These are phyloP conservation scores for Oryza meyeriana DNA, from an alignment of 176 grass and related monocot species.

Conservation along the genomic window DNA sequence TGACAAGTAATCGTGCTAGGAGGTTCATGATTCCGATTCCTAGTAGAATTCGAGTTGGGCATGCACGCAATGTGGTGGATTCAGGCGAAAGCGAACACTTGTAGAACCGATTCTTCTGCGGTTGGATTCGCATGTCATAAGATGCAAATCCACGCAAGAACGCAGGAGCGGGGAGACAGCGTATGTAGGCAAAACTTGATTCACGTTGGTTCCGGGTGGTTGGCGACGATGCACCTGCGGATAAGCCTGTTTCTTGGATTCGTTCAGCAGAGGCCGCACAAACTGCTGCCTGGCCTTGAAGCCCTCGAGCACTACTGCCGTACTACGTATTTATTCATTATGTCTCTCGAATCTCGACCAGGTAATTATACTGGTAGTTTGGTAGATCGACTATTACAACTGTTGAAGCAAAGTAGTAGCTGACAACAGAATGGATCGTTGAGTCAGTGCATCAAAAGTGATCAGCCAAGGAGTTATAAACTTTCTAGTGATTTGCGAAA, in stretches of 20 bases:
- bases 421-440: background rate
- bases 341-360: background rate
- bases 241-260: background rate
- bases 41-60: background rate
- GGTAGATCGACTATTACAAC: background rate
- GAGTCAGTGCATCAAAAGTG: background rate
- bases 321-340: background rate
- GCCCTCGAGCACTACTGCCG: too few relatives aligned
- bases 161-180: background rate
- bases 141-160: background rate
- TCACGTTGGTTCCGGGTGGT: slow-evolving; percentile 25
- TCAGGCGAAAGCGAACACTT: slow-evolving; percentile 12
- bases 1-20: background rate
- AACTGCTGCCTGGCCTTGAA: background rate
- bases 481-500: background rate
- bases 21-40: background rate
- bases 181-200: background rate
- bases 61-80: background rate
- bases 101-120: slow-evolving; percentile 6
- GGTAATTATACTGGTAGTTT: background rate
- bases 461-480: background rate
- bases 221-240: background rate
- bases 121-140: slow-evolving; percentile 2
- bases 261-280: background rate
- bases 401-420: background rate